Evolutionary conservation across 1,284 basidiomycete genomes (phyloP).

Genomic region (Leccinum pachyderme): DNA sequence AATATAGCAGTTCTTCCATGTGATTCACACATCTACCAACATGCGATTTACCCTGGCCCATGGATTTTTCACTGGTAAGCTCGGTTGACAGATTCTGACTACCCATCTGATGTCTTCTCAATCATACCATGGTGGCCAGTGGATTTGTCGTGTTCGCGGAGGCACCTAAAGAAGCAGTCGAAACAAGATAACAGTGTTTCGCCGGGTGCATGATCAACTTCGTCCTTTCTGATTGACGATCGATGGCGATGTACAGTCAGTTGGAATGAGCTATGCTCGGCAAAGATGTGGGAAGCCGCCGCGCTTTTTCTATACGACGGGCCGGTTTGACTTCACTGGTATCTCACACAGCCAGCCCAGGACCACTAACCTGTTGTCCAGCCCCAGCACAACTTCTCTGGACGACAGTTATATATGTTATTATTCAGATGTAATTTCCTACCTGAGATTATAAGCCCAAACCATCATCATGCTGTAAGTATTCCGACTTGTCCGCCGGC

Average conservation of each 20-base stretch:
- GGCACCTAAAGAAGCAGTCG: conserved; percentile 15
- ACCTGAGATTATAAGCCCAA: not conserved
- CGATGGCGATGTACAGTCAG: conserved; percentile 5
- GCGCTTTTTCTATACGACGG: conserved; percentile 18
- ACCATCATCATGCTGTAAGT: not conserved
- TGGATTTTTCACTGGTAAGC: conserved; percentile 36
- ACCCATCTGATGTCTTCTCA: conserved; percentile 6
- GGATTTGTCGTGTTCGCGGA: conserved; percentile 35
- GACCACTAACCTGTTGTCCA: no score
- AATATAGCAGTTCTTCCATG: conserved; percentile 41
- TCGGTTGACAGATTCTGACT: not conserved
- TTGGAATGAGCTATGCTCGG: conserved; percentile 24
- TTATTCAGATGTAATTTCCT: not conserved
- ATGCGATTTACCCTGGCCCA: conserved; percentile 31
- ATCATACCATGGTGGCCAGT: conserved; percentile 24
- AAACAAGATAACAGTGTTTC: conserved; percentile 16
- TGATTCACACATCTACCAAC: conserved; percentile 28
- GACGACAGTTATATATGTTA: not conserved
- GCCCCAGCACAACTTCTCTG: not conserved
- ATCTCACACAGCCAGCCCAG: not conserved
- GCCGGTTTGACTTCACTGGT: conserved; percentile 18
- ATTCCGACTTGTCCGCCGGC: not conserved
- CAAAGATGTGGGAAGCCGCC: conserved; percentile 15
- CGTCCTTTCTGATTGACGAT: not conserved
- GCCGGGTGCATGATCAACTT: conserved; percentile 20